These are phyloP conservation scores for Arabidopsis suecica DNA, from an alignment of 345 rosid genomes.

Conservation along the genomic window DNA sequence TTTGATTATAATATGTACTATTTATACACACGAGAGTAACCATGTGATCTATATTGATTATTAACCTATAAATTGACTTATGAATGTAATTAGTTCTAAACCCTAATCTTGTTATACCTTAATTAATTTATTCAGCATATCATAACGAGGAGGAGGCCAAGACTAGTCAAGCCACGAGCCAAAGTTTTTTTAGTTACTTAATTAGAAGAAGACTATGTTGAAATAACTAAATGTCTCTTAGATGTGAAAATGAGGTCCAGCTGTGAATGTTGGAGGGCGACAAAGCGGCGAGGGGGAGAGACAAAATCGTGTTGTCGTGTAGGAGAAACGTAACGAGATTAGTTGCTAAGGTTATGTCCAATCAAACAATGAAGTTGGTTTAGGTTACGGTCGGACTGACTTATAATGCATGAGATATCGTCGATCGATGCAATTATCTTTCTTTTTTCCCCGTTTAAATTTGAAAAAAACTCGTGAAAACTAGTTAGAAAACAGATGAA, in stretches of 20 bases:
- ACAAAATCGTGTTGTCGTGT: conserved; percentile 32
- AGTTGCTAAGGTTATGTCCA: conserved; percentile 37
- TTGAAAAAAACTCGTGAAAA: not conserved
- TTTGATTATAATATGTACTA: not conserved
- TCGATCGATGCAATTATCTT: not conserved
- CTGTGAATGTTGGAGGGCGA: conserved; percentile 43
- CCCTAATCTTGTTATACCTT: conserved; percentile 22
- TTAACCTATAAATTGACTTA: not conserved
- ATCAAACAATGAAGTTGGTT: conserved; percentile 24
- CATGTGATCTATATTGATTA: conserved; percentile 19
- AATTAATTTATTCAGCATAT: conserved; percentile 10
- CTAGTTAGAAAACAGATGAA: not conserved
- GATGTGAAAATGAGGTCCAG: conserved; percentile 33
- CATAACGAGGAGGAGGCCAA: conserved; percentile 20
- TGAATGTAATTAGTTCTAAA: not conserved
- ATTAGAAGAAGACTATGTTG: not conserved
- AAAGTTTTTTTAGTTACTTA: conserved; percentile 5
- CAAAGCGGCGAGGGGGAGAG: conserved; percentile 37
- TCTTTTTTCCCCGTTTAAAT: not conserved
- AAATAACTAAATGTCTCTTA: conserved; percentile 14
- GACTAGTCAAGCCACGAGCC: conserved; percentile 33
- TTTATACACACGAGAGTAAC: not conserved
- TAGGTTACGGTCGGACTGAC: not conserved
- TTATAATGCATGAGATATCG: not conserved
- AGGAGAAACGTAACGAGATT: conserved; percentile 19